Evolutionary conservation across 257 asterid species (phyloP).

Genomic region (Cruciata laevipes): DNA sequence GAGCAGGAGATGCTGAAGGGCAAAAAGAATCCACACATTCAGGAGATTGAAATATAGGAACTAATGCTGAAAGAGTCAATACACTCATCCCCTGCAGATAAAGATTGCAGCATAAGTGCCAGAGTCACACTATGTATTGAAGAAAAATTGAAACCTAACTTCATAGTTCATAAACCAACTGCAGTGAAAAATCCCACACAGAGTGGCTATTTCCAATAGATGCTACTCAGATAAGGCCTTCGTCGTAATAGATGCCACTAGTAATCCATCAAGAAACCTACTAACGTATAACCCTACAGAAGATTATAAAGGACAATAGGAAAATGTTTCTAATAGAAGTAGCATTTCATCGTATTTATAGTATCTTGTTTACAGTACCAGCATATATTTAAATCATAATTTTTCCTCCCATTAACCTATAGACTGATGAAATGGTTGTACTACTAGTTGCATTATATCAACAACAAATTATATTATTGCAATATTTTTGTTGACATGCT

Average conservation of each 20-base stretch:
- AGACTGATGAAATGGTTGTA: not conserved
- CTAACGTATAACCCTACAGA: not conserved
- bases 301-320: not conserved
- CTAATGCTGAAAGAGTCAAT: slow-evolving; percentile 70
- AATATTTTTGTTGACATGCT: no score
- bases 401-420: not conserved
- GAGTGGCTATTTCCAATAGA: not conserved
- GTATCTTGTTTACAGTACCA: not conserved
- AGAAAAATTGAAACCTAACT: not conserved
- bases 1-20: slow-evolving; percentile 71
- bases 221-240: not conserved
- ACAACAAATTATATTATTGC: no score
- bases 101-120: not conserved
- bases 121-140: not conserved
- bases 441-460: no score
- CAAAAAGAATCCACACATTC: slow-evolving; percentile 73
- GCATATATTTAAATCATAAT: no score
- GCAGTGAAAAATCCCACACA: not conserved
- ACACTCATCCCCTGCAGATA: slow-evolving; percentile 80
- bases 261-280: not conserved
- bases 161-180: slow-evolving; percentile 1
- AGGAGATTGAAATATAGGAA: slow-evolving; percentile 67
- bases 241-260: no score
- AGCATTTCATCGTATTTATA: not conserved
- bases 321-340: no score